Evolutionary conservation across 225 moss, liverwort and hornwort genomes (phyloP), one percentile per base, ranked within the genome.

Genomic region (Rhytidiadelphus loreus): DNA sequence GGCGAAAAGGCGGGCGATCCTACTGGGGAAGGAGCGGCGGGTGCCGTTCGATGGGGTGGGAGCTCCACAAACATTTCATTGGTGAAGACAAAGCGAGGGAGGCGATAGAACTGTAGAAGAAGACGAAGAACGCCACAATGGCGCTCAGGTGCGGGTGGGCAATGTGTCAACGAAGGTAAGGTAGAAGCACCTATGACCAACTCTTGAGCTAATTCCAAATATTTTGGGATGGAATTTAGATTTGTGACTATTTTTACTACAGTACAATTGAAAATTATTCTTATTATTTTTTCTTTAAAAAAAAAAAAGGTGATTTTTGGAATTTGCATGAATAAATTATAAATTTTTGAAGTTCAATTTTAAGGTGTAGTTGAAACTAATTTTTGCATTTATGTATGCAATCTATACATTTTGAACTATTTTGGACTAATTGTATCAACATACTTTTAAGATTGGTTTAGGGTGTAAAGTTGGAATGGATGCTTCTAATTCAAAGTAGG

Each of bases 311-410:
- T 28, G 44, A 10, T 73, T 46, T 48, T 46, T 2, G 19, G 18
- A 17, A 19, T 19, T 0, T 48, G 0, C 12, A 46, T 30, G 2
- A 73, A 12, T 46, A 12, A 73, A 18, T 0, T 18, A 11, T 12
- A 19, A 73, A 48, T 4, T 46, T 30, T 73, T 30, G 17, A 72
- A 44, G 18, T 44, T 29, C 44, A 44, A 44, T 0, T n/a, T n/a
- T n/a, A n/a, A n/a, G n/a, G n/a, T n/a, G n/a, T n/a, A n/a, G n/a
- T n/a, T n/a, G n/a, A n/a, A 28, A 46, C 0, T 26, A 1, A 16
- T 19, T 46, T 44, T 46, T 48, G 19, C 11, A 74, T 48, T 74
- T 12, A 30, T 30, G 1, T 48, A 30, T 30, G 30, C 18, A 11
- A 46, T 73, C 6, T 17, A 58, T 10, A 29, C 2, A 46, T 11